These are phyloP conservation scores for Plectosphaerella sp. DNA, from an alignment of 2,329 filamentous ascomycete species.

Conservation along the genomic window DNA sequence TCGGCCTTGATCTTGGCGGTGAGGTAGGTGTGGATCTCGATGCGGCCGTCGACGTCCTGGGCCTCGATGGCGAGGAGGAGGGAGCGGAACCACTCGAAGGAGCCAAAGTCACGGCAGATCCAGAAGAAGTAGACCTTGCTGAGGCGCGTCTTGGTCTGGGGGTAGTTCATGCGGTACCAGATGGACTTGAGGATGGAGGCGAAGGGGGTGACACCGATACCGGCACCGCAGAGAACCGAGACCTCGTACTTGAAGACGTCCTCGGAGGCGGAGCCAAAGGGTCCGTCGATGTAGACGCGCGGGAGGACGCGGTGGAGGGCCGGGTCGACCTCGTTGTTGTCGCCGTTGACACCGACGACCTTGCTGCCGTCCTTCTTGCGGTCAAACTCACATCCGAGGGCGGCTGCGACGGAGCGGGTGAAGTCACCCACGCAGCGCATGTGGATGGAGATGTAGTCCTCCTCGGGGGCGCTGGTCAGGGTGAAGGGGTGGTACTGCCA, in stretches of 20 bases:
- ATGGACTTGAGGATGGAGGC: conserved; percentile 84
- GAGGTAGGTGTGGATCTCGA: conserved; percentile 86
- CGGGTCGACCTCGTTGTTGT: conserved; percentile 59
- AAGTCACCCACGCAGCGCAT: conserved; percentile 81
- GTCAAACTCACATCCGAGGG: conserved; percentile 72
- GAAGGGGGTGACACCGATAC: conserved; percentile 86
- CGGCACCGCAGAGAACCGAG: conserved; percentile 78
- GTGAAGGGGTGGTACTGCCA: conserved; percentile 91
- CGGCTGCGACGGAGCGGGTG: conserved; percentile 63
- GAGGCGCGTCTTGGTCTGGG: conserved; percentile 71
- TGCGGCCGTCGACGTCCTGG: conserved; percentile 76
- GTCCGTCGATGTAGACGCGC: conserved; percentile 77
- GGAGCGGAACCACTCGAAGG: conserved; percentile 86
- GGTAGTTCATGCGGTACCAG: conserved; percentile 91
- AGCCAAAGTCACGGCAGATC: conserved; percentile 84
- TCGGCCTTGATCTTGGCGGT: conserved; percentile 83
- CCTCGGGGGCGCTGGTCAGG: conserved; percentile 79
- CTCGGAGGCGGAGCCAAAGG: conserved; percentile 81
- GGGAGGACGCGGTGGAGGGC: conserved; percentile 70
- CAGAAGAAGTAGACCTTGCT: conserved; percentile 92
- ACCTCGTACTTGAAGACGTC: conserved; percentile 94
- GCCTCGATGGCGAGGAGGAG: conserved; percentile 80
- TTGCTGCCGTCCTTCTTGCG: conserved; percentile 55
- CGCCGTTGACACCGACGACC: conserved; percentile 63
- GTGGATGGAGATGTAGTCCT: conserved; percentile 86